These are phyloP conservation scores for Colletotrichum lupini DNA, from an alignment of 2,329 filamentous ascomycete species.

Conservation along the genomic window DNA sequence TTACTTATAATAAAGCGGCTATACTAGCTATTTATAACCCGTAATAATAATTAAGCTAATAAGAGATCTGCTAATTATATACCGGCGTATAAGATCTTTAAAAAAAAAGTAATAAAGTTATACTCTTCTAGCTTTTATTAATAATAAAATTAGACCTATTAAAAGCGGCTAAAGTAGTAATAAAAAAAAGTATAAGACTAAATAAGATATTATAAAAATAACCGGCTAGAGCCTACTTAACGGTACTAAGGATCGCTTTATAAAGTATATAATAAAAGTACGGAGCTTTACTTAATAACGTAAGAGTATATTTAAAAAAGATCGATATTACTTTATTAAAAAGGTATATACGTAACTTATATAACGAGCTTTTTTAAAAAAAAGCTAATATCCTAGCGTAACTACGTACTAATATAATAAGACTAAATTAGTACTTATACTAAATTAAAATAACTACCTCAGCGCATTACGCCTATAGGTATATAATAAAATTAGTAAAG, in stretches of 20 bases:
- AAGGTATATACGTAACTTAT: no score
- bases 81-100: no score
- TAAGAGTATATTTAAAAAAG: no score
- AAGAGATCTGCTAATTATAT: no score
- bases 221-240: neutral
- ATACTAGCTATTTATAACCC: no score
- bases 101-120: no score
- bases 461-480: constrained; percentile 28
- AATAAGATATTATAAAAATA: neutral
- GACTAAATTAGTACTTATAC: constrained; percentile 36
- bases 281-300: neutral
- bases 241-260: neutral
- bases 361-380: neutral
- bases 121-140: no score
- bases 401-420: constrained; percentile 1
- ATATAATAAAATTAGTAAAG: constrained; percentile 39
- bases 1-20: no score
- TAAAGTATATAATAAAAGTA: neutral
- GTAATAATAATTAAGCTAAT: no score
- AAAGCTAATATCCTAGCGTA: constrained; percentile 28
- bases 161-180: neutral
- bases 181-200: neutral
- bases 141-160: neutral
- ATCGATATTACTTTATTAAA: neutral
- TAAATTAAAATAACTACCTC: constrained; percentile 20